Evolutionary conservation across 345 rosid species (phyloP).

Genomic region (Rubroshorea leprosula): DNA sequence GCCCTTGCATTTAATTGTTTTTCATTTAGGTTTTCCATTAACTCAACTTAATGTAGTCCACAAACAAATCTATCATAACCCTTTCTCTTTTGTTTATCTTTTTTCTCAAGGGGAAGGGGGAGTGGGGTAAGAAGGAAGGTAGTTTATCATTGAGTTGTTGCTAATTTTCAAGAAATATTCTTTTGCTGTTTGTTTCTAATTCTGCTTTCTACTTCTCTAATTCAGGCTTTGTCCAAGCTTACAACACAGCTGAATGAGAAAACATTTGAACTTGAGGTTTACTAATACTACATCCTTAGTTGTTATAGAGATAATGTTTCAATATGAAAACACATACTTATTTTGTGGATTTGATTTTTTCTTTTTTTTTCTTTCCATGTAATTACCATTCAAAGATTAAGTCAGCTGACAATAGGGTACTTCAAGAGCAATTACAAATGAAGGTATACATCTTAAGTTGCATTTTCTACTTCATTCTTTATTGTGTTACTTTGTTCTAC

Average conservation of each 20-base stretch:
- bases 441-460: constrained; percentile 38
- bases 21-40: no score
- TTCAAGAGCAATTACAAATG: constrained; percentile 61
- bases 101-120: not conserved
- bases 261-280: constrained; percentile 68
- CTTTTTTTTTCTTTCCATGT: constrained; percentile 13
- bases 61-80: not conserved
- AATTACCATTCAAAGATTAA: constrained; percentile 42
- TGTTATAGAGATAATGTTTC: constrained; percentile 3
- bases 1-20: no score
- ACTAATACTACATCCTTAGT: constrained; percentile 22
- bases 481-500: not conserved
- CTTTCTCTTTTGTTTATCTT: not conserved
- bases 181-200: constrained; percentile 18
- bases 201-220: constrained; percentile 13
- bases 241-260: constrained; percentile 52
- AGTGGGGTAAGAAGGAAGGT: not conserved
- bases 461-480: not conserved
- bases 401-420: constrained; percentile 67
- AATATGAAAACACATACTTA: constrained; percentile 1
- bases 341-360: constrained; percentile 17
- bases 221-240: constrained; percentile 52
- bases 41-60: no score
- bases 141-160: constrained; percentile 1
- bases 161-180: not conserved